Base-by-base conservation (phyloP, 495 filamentous ascomycete species). In the Penicillium salamii region DNA sequence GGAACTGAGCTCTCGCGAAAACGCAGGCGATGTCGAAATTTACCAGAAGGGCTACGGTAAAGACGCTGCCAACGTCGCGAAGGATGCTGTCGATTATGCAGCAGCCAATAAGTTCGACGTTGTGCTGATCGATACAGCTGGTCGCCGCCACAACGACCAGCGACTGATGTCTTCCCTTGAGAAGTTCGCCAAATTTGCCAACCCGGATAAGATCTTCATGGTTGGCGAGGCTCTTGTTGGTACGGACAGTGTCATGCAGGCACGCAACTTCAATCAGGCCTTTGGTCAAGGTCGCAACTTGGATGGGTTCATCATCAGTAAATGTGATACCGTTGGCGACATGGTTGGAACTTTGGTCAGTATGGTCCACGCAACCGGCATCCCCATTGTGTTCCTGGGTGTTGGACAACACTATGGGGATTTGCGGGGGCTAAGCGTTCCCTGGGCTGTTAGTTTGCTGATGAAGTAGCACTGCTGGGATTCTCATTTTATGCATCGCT, bases 161-260 rank as follows among this genome's bases (percentile, higher is more conserved):
- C 83, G 93, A 0, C 78, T 98, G 46, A 97, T 98, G 95, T 90
- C 86, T 13, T 89, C 84, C 3, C 73, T 98, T 31, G 92, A 97
- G 74, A 97, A 97, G 59, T 98, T 98, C 61, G 93, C 88, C 54
- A 93, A 95, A 60, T 86, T 97, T 60, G 93, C 93, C 7, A 78
- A 90, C 42, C 95, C 95, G 2, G 91, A 98, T 66, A 97, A 98
- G 77, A 96, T 97, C 50, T 80, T 98, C 59, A 97, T 98, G 93
- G 93, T 98, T 63, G 93, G 91, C 49, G 93, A 98, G 79, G 93
- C 93, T 17, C 78, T 98, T 7, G 95, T 97, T 3, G 93, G 93
- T 18, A 92, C 87, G 7, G 95, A 98, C 66, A 89, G 87, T 15
- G 95, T 98, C 32, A 87, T 88, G 50, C 93, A 98, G 74, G 93